Evolutionary conservation across 169 alveolate genomes (phyloP).

Genomic region (Eimeria sp.): DNA sequence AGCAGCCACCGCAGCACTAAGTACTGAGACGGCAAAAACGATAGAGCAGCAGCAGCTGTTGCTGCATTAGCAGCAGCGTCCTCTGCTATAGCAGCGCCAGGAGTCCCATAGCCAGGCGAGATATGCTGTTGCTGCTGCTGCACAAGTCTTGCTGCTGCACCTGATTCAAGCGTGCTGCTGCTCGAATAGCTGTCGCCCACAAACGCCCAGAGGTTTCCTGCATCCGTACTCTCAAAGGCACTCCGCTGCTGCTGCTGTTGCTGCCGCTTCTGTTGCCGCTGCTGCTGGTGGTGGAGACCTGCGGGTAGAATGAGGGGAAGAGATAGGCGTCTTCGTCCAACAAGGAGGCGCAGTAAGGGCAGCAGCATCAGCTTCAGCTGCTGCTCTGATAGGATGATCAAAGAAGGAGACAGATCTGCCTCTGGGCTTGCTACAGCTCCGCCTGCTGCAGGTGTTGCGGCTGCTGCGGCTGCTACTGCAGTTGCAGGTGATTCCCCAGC

Average conservation of each 20-base stretch:
- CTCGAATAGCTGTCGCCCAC: constrained; percentile 31
- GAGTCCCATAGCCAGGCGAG: constrained; percentile 8
- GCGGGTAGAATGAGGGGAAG: constrained; percentile 46
- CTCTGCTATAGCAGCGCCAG: not conserved
- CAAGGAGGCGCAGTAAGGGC: constrained; percentile 36
- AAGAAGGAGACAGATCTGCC: not conserved
- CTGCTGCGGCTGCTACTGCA: constrained; percentile 42
- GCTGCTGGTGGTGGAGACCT: constrained; percentile 22
- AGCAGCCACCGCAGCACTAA: constrained; percentile 50
- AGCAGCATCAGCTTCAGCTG: constrained; percentile 69
- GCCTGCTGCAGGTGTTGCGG: constrained; percentile 53
- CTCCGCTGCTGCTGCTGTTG: constrained; percentile 61
- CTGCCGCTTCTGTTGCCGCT: constrained; percentile 63
- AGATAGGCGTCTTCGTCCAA: not conserved
- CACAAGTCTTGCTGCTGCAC: constrained; percentile 32
- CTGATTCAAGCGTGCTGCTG: constrained; percentile 41
- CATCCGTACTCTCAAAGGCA: not conserved
- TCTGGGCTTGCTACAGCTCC: constrained; percentile 19
- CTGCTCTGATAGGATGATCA: constrained; percentile 11
- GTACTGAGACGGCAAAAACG: constrained; percentile 25
- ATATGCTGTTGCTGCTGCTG: constrained; percentile 50
- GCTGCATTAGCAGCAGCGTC: not conserved
- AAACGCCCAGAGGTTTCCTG: not conserved
- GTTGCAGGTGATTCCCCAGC: constrained; percentile 17
- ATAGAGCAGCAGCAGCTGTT: constrained; percentile 38